Percentiles rank a stretch among this genome's conserved stretches.
Conservation (phyloP, 768 basidiomycete species). For the Gyrodon lividus region DNA sequence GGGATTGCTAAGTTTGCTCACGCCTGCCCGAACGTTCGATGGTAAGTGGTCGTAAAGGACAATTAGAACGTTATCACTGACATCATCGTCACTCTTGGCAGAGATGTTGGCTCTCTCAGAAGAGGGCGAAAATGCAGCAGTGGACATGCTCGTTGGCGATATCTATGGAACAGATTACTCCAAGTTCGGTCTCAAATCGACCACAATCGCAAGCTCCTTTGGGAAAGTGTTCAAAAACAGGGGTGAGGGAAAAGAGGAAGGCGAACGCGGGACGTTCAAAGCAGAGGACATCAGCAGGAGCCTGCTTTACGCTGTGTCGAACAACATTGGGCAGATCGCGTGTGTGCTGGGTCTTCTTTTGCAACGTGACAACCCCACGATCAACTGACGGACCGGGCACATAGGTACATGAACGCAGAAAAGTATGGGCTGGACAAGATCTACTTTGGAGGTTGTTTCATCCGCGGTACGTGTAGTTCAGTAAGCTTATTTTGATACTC, state of each 20-base stretch:
- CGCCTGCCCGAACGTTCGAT: slow-evolving; percentile 94
- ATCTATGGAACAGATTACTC: slow-evolving; percentile 99
- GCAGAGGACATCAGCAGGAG: slow-evolving; percentile 94
- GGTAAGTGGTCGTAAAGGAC: slow-evolving; percentile 55
- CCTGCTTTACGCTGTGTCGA: slow-evolving; percentile 93
- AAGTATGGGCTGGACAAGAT: slow-evolving; percentile 96
- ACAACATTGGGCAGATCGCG: slow-evolving; percentile 99
- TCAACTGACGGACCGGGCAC: slow-evolving; percentile 14
- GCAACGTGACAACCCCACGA: not conserved
- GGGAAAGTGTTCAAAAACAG: slow-evolving; percentile 97
- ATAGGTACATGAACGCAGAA: slow-evolving; percentile 94
- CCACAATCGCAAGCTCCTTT: slow-evolving; percentile 96
- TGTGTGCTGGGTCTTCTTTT: slow-evolving; percentile 46
- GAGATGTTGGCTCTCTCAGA: slow-evolving; percentile 97
- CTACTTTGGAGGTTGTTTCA: slow-evolving; percentile 99
- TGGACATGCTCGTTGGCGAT: slow-evolving; percentile 99
- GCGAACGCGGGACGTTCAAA: slow-evolving; percentile 70
- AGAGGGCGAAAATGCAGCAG: slow-evolving; percentile 85
- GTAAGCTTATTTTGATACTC: slow-evolving; percentile 1
- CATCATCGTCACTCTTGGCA: slow-evolving; percentile 34
- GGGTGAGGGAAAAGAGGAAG: slow-evolving; percentile 35
- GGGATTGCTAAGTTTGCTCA: slow-evolving; percentile 91
- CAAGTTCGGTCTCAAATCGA: slow-evolving; percentile 93
- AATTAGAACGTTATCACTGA: not conserved
- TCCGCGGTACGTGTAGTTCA: slow-evolving; percentile 68